Percentiles rank a stretch among this genome's conserved stretches.
phyloP scores from a whole-genome alignment of 106 monocot species.

The Dendrobium huoshanense region DNA sequence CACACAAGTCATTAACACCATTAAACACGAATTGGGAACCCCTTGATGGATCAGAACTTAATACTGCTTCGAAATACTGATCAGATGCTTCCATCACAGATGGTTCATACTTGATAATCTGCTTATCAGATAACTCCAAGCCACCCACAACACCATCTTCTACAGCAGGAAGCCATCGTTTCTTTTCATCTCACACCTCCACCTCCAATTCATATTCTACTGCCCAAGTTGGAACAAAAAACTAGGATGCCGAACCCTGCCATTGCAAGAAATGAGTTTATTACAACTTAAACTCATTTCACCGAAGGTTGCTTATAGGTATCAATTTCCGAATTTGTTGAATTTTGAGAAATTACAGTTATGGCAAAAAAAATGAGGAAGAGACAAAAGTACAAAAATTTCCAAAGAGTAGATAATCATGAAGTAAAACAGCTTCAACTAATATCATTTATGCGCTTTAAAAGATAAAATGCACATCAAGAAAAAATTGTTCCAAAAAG shows the following conservation, averaged over 20 bases:
- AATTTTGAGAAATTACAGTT: too few species aligned
- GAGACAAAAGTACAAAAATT: too few species aligned
- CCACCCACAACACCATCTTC: constrained; percentile 9
- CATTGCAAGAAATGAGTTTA: constrained; percentile 42
- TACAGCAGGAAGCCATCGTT: constrained; percentile 28
- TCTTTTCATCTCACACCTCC: constrained; percentile 32
- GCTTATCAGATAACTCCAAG: constrained; percentile 17
- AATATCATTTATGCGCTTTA: too few species aligned
- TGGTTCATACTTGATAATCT: constrained; percentile 38
- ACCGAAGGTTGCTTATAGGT: too few species aligned
- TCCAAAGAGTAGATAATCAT: too few species aligned
- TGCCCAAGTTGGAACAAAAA: constrained; percentile 30
- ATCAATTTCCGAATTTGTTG: too few species aligned
- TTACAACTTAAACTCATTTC: too few species aligned
- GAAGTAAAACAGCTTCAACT: too few species aligned
- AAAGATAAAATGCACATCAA: neutral
- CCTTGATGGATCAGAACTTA: neutral
- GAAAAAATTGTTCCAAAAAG: neutral
- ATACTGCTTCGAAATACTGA: neutral
- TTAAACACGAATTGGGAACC: constrained; percentile 7
- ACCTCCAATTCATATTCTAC: constrained; percentile 27
- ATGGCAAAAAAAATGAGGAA: too few species aligned
- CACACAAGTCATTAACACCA: constrained; percentile 12
- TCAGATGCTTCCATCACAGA: neutral
- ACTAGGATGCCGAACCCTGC: constrained; percentile 28